phyloP scores from a whole-genome alignment of 2,329 filamentous ascomycete species.

The Fusarium nanum region DNA sequence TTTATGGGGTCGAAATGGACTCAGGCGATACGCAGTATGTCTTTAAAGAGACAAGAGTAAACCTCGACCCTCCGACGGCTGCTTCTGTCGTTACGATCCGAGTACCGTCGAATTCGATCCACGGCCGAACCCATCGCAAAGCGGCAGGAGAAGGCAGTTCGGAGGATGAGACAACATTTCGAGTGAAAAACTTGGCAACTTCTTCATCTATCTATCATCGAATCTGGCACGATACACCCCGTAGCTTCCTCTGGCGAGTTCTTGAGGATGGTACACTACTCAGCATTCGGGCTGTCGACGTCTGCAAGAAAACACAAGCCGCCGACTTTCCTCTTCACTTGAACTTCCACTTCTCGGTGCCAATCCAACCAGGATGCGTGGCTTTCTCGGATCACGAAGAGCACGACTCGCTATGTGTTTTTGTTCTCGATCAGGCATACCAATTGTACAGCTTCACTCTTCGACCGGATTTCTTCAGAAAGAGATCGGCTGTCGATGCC shows the following conservation, averaged over 20 bases:
- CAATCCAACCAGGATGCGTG: constrained; percentile 81
- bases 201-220: constrained; percentile 89
- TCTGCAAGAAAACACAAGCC: constrained; percentile 75
- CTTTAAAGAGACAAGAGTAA: constrained; percentile 89
- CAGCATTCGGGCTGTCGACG: constrained; percentile 84
- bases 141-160: constrained; percentile 49
- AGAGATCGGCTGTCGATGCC: constrained; percentile 74
- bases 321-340: constrained; percentile 80
- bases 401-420: constrained; percentile 81
- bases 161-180: constrained; percentile 80
- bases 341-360: constrained; percentile 79
- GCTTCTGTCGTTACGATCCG: constrained; percentile 77
- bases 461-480: constrained; percentile 83
- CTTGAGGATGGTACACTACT: constrained; percentile 82
- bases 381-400: constrained; percentile 83
- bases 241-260: constrained; percentile 91
- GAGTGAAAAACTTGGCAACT: constrained; percentile 77
- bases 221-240: constrained; percentile 77
- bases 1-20: constrained; percentile 77
- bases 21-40: constrained; percentile 71
- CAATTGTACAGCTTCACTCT: constrained; percentile 87
- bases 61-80: constrained; percentile 78
- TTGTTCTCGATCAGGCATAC: constrained; percentile 81
- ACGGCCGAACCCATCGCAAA: constrained; percentile 58
- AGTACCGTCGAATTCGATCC: constrained; percentile 67